Base-by-base conservation (phyloP, 2,329 filamentous ascomycete species). In the Colletotrichum sojae region DNA sequence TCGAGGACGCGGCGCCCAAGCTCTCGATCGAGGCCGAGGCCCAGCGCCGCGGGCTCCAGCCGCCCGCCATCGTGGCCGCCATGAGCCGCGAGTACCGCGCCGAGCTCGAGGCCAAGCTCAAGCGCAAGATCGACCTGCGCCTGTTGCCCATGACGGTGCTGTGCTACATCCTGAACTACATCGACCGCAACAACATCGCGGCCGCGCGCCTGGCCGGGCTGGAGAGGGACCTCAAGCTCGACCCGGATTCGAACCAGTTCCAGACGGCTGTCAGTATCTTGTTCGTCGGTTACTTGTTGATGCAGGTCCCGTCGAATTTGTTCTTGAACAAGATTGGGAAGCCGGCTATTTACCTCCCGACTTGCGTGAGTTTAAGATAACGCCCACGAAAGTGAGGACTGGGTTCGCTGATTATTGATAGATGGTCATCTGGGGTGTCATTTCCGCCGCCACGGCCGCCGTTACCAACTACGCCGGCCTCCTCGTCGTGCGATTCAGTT, bases 101-200 rank as follows among this genome's bases (percentile, higher is more conserved):
- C 40, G 63, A 46, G 36, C 39, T 70, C 57, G 79, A 81, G 70
- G 76, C 74, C 61, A 75, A 73, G 55, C 75, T 81, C 3, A 73
- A 79, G 16, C 76, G 79, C 22, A 79, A 79, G 73, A 80, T 86
- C 73, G 78, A 84, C 8, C 71, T 86, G 31, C 76, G 71, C 31
- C 63, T 81, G 27, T 63, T 81, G 15, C 85, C 85, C 5, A 80
- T 77, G 86, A 70, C 93, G 90, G 82, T 90, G 79, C 25, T 83
- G 73, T 69, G 68, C 39, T 70, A 89, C 71, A 78, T 90, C 0
- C 78, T 90, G 9, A 69, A 69, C 61, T 69, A 66, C 36, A 69
- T 69, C 9, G 70, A 64, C 18, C 60, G 69, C 4, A 71, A 71
- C 48, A 71, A 71, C 69, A 88, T 90, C 69, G 87, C 87, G 2